Evolutionary conservation across 345 rosid genomes (phyloP).

Genomic region (Firmiana major): DNA sequence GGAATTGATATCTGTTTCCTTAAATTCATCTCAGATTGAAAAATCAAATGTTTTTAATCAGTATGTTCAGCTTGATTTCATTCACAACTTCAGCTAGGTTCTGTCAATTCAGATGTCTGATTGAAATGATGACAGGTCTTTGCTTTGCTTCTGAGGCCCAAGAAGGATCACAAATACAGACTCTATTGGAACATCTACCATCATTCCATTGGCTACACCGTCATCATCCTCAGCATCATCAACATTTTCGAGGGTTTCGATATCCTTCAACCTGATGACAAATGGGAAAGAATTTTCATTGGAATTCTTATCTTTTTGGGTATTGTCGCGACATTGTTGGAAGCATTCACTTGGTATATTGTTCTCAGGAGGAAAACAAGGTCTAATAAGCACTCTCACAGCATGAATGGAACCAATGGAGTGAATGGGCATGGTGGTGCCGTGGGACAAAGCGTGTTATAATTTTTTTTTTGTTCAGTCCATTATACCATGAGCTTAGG

Average conservation of each 20-base stretch:
- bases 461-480: background rate
- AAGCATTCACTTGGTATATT: conserved; percentile 66
- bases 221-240: conserved; percentile 49
- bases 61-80: background rate
- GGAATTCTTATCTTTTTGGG: conserved; percentile 60
- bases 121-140: conserved; percentile 35
- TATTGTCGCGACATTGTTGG: conserved; percentile 37
- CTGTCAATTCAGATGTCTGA: background rate
- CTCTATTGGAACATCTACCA: conserved; percentile 88
- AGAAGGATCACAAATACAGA: conserved; percentile 79
- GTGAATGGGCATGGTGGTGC: conserved; percentile 24
- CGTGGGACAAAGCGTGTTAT: conserved; percentile 26
- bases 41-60: background rate
- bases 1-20: too few species aligned
- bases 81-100: background rate
- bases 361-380: conserved; percentile 50
- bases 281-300: conserved; percentile 61
- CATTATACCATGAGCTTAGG: background rate
- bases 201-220: conserved; percentile 63
- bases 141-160: conserved; percentile 82
- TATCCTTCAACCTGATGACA: conserved; percentile 41
- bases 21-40: background rate
- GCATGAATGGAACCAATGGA: conserved; percentile 37
- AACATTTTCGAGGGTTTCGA: conserved; percentile 73
- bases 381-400: conserved; percentile 27